Percentiles rank a stretch among this genome's conserved stretches.
Conservation (phyloP, 2,329 filamentous ascomycete species). For the Fusarium pseudoanthophilum region DNA sequence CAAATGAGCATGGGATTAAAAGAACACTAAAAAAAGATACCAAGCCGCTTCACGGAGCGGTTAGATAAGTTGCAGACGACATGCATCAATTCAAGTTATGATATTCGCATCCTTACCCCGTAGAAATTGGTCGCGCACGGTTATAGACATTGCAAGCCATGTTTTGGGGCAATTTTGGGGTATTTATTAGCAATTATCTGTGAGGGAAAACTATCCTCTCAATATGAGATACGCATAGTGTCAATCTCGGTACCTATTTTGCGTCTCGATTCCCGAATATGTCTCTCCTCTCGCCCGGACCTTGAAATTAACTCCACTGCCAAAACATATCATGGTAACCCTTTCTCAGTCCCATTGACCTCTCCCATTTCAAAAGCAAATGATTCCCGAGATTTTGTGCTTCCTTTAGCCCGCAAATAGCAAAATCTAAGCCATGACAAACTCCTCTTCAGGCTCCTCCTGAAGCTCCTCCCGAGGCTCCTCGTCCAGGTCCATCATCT, state of each 20-base stretch:
- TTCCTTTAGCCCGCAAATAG: background rate
- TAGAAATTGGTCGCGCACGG: background rate
- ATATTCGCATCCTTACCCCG: background rate
- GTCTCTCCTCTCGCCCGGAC: background rate
- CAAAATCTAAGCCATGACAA: background rate
- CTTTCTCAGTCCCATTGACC: background rate
- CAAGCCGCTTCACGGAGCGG: constrained; percentile 8
- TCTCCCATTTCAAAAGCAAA: constrained; percentile 1
- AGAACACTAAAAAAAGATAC: constrained; percentile 13
- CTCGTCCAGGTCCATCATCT: background rate
- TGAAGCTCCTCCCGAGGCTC: background rate
- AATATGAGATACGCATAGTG: background rate
- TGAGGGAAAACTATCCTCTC: background rate
- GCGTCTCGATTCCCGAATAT: background rate
- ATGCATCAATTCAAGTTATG: background rate
- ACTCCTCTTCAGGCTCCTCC: background rate
- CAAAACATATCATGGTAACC: background rate
- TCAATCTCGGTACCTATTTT: constrained; percentile 10
- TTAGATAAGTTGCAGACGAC: constrained; percentile 20
- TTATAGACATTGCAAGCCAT: background rate
- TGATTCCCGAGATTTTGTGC: background rate
- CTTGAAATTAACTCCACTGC: background rate
- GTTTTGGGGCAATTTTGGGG: background rate
- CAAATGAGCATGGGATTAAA: constrained; percentile 4
- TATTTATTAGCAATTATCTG: background rate